These are phyloP conservation scores for Blepharisma stoltei DNA, from an alignment of 73 alveolate species.

Conservation along the genomic window DNA sequence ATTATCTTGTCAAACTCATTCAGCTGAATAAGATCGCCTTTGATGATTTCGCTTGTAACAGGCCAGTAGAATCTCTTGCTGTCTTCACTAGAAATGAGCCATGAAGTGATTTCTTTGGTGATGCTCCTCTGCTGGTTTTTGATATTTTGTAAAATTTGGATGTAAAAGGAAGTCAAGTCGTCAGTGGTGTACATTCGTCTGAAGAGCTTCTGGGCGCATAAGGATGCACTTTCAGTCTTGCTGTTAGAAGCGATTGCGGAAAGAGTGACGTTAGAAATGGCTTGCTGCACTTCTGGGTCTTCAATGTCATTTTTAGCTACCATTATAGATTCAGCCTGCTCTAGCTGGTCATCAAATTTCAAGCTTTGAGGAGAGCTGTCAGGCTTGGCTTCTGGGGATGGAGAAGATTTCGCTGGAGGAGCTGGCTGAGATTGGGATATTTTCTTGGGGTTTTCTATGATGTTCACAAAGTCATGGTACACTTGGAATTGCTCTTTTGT, in stretches of 20 bases:
- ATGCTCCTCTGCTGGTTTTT: conserved; percentile 33
- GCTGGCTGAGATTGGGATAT: not conserved
- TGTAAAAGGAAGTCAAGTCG: conserved; percentile 14
- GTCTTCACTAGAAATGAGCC: conserved; percentile 34
- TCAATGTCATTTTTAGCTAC: not conserved
- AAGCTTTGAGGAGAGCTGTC: not conserved
- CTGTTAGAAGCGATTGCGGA: not conserved
- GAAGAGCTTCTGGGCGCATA: not conserved
- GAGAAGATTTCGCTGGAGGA: not conserved
- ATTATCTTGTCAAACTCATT: conserved; percentile 34
- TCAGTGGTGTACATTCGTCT: conserved; percentile 8
- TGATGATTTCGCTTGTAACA: conserved; percentile 23
- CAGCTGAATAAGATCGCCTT: not conserved
- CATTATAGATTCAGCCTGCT: not conserved
- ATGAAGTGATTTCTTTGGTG: conserved; percentile 28
- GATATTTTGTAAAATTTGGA: conserved; percentile 43
- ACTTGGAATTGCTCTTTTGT: conserved; percentile 71
- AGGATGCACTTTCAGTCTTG: not conserved
- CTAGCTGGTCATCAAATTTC: not conserved
- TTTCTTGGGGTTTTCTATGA: conserved; percentile 19
- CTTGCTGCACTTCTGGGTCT: conserved; percentile 31
- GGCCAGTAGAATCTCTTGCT: conserved; percentile 12
- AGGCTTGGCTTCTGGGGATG: conserved; percentile 7
- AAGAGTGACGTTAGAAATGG: not conserved
- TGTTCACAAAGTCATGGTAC: conserved; percentile 61